Percentiles rank a stretch among this genome's conserved stretches.
Evolutionary conservation across 129 eudicot species (phyloP).

Genomic region (Dittrichia graveolens): DNA sequence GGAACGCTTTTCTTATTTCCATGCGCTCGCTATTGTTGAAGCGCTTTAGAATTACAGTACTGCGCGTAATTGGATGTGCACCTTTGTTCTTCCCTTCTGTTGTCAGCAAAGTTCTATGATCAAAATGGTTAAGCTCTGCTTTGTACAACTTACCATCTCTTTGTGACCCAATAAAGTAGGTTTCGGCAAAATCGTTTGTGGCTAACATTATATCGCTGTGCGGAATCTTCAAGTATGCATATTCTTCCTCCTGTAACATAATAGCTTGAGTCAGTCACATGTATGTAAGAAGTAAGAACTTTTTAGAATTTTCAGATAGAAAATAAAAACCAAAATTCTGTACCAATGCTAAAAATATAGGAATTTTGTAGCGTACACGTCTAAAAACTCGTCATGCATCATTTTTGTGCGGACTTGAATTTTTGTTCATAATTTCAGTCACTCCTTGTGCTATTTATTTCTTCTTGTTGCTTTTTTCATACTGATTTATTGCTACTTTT

Average conservation of each 20-base stretch:
- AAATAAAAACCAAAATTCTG: too few relatives aligned
- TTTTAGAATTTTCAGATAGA: too few relatives aligned
- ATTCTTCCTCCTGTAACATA: neutral
- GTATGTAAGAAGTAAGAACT: too few relatives aligned
- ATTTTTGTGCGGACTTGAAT: too few relatives aligned
- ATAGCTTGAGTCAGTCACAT: neutral
- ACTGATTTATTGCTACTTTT: too few relatives aligned
- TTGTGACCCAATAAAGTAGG: too few relatives aligned
- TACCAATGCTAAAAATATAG: too few relatives aligned
- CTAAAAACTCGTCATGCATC: too few relatives aligned
- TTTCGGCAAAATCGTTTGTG: neutral
- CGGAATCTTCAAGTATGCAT: neutral
- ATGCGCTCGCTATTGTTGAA: neutral
- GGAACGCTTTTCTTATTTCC: neutral
- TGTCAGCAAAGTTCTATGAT: neutral
- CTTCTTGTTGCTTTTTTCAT: too few relatives aligned
- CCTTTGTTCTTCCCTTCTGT: neutral
- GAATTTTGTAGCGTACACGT: too few relatives aligned
- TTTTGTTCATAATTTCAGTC: too few relatives aligned
- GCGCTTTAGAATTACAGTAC: neutral
- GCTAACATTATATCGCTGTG: neutral
- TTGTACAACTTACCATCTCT: neutral
- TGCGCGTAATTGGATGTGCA: neutral
- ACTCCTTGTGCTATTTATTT: too few relatives aligned
- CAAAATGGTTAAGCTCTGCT: conserved; percentile 2